These are phyloP conservation scores for Trichoderma brevicompactum DNA, from an alignment of 2,329 filamentous ascomycete species.

Conservation along the genomic window DNA sequence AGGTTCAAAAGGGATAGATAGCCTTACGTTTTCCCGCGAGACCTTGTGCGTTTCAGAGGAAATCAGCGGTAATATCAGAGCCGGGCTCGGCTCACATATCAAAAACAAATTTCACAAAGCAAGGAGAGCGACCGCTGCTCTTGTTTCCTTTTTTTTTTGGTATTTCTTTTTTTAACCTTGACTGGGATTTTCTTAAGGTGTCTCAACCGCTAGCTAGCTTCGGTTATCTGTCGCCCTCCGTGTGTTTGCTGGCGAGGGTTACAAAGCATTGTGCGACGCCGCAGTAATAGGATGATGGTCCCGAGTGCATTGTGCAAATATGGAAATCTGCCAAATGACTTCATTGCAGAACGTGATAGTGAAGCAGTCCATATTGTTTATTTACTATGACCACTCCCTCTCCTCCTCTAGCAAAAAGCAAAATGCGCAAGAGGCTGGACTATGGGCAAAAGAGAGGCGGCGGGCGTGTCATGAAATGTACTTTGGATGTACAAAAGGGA, in stretches of 20 bases:
- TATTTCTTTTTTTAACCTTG: background rate
- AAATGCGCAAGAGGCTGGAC: background rate
- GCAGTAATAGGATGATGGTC: too few species aligned
- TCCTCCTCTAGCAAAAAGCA: background rate
- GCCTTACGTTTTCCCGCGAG: slow-evolving; percentile 9
- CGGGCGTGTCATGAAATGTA: background rate
- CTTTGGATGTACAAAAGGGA: background rate
- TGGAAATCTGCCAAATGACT: background rate
- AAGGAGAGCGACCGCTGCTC: background rate
- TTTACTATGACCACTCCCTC: background rate
- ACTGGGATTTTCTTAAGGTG: background rate
- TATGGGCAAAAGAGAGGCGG: background rate
- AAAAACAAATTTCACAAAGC: background rate
- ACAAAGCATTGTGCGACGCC: background rate
- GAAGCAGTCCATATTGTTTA: background rate
- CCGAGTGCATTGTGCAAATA: background rate
- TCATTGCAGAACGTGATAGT: background rate
- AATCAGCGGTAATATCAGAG: background rate
- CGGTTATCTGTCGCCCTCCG: slow-evolving; percentile 2
- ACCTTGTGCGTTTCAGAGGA: slow-evolving; percentile 15
- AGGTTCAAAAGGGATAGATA: background rate
- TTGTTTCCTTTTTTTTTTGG: background rate
- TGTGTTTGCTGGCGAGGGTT: background rate
- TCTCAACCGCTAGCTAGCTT: slow-evolving; percentile 1
- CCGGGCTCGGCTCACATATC: background rate